phyloP scores from a whole-genome alignment of 768 basidiomycete species.

The Mycena olivaceomarginata region DNA sequence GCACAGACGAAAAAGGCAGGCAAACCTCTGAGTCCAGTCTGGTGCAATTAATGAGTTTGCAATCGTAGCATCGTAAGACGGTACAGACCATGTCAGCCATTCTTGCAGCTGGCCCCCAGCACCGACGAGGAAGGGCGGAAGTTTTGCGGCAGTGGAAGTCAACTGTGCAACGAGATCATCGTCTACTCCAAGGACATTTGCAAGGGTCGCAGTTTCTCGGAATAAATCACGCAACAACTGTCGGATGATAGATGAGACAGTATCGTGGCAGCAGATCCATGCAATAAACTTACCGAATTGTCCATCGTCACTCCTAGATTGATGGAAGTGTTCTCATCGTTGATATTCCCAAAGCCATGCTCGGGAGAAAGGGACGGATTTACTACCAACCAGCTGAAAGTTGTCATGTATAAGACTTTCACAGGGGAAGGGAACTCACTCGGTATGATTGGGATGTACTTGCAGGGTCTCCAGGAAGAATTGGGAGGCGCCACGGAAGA shows the following conservation, averaged over 20 bases:
- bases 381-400: constrained; percentile 27
- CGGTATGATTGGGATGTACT: constrained; percentile 28
- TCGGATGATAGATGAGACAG: not conserved
- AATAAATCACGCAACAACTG: constrained; percentile 39
- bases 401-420: no score
- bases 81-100: no score
- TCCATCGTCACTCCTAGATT: constrained; percentile 40
- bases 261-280: not conserved
- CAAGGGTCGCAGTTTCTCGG: constrained; percentile 31
- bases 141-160: constrained; percentile 20
- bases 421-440: not conserved
- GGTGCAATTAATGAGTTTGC: no score
- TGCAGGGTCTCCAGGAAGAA: constrained; percentile 35
- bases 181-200: constrained; percentile 38
- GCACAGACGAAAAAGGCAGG: no score
- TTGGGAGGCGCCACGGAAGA: constrained; percentile 31
- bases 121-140: constrained; percentile 40
- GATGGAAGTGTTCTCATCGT: constrained; percentile 22
- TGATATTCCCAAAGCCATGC: constrained; percentile 19
- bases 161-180: constrained; percentile 29
- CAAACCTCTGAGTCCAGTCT: no score
- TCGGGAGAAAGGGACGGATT: constrained; percentile 30
- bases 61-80: no score
- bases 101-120: constrained; percentile 41
- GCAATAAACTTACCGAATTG: constrained; percentile 30